These are phyloP conservation scores for Neocallimastix lanati DNA, from an alignment of 192 early-diverging fungal species.

Conservation along the genomic window DNA sequence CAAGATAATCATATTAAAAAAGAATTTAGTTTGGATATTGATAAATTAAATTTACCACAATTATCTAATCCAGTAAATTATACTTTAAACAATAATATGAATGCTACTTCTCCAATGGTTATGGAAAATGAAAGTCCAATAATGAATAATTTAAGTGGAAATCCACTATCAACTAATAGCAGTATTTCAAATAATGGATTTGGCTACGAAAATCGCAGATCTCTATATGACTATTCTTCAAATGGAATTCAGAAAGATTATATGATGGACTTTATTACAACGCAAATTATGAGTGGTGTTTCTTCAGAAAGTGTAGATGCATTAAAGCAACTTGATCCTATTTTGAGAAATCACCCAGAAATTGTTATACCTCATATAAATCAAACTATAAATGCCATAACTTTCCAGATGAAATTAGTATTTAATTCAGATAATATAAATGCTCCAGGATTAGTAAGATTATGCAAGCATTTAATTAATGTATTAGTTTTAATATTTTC, in stretches of 20 bases:
- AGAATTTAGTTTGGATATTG: slow-evolving; percentile 26
- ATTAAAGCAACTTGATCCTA: slow-evolving; percentile 51
- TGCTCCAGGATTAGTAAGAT: slow-evolving; percentile 14
- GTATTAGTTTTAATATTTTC: slow-evolving; percentile 61
- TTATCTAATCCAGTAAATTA: slow-evolving; percentile 7
- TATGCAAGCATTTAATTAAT: slow-evolving; percentile 67
- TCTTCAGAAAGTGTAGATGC: slow-evolving; percentile 48
- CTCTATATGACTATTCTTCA: slow-evolving; percentile 4
- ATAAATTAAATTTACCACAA: slow-evolving; percentile 22
- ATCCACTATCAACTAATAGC: neutral
- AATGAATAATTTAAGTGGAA: neutral
- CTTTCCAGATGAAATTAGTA: slow-evolving; percentile 52
- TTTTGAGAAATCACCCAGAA: slow-evolving; percentile 29
- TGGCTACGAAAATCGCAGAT: neutral
- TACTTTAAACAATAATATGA: neutral
- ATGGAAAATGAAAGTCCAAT: slow-evolving; percentile 1
- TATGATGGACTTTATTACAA: slow-evolving; percentile 44
- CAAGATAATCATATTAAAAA: slow-evolving; percentile 5
- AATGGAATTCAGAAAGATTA: slow-evolving; percentile 21
- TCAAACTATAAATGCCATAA: slow-evolving; percentile 47
- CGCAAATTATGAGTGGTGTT: slow-evolving; percentile 47
- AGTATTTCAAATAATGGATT: neutral
- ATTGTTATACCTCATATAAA: slow-evolving; percentile 36
- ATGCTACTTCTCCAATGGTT: neutral
- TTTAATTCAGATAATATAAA: slow-evolving; percentile 35